Evolutionary conservation across 257 asterid species (phyloP).

Genomic region (Solanum rostratum): DNA sequence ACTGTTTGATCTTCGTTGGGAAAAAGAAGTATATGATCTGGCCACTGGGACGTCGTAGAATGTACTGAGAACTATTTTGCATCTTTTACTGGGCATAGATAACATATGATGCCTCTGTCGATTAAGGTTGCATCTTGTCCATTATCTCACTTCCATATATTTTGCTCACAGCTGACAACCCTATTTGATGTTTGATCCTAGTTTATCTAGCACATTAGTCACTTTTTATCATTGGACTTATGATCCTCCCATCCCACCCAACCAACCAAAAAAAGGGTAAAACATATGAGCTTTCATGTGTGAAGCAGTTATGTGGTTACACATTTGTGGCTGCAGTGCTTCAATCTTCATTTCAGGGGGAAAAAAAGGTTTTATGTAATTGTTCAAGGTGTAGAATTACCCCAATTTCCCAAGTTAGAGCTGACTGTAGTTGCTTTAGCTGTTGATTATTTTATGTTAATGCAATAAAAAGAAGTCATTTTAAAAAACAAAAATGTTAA

Average conservation of each 20-base stretch:
- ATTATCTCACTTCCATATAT: not conserved
- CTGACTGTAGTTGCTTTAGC: not conserved
- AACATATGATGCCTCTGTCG: not conserved
- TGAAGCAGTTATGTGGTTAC: not conserved
- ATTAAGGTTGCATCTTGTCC: not conserved
- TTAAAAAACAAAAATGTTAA: not conserved
- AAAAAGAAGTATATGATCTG: not conserved
- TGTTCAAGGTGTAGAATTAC: not conserved
- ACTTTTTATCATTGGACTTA: not conserved
- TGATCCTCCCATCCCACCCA: not conserved
- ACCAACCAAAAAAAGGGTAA: not conserved
- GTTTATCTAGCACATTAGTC: not conserved
- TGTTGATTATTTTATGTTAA: not conserved
- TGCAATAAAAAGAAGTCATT: not conserved
- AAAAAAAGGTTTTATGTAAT: not conserved
- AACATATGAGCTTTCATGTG: not conserved
- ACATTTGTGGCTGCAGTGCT: not conserved
- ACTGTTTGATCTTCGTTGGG: not conserved
- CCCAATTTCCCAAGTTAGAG: not conserved
- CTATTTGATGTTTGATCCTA: not conserved
- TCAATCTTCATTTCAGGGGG: not conserved
- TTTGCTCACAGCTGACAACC: not conserved
- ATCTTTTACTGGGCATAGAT: not conserved
- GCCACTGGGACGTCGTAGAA: not conserved
- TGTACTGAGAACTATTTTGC: not conserved